Evolutionary conservation across 805 yeast genomes (phyloP), one percentile per base, ranked within the genome.

Genomic region (Saccharomycopsis lassenensis): DNA sequence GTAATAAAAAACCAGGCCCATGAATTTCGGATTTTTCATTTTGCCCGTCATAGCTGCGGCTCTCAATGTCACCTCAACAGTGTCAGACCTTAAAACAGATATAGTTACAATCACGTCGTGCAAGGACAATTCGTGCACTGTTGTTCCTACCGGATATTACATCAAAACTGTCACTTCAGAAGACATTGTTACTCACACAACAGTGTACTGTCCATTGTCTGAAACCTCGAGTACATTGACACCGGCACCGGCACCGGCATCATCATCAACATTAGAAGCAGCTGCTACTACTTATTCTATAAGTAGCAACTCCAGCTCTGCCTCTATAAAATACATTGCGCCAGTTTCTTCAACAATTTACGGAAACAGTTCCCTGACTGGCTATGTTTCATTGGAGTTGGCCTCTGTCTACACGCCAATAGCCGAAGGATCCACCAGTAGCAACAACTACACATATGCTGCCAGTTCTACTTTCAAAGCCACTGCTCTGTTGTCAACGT

Each of bases 131-230:
- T 40, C 45, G 14, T 44, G 47, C 33, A 31, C 34, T 22, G 33
- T 41, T 16, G 30, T 38, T 26, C 3, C 43, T 10, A 41, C 45
- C 24, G 45, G 43, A 4, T 41, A 29, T 29, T 41, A 41, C 31
- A 14, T 41, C 12, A 33, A 41, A 22, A 38, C 43, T 18, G 24
- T 41, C 22, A 41, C 45, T 24, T 14, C 19, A 5, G 33, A 21
- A 12, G 37, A 33, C 19, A 36, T 42, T 11, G 38, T 39, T 22
- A 42, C 43, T 10, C 40, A 39, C 28, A 35, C 43, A 24, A 42
- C 46, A 6, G 30, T 36, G 15, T 42, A 26, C 41, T 42, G 46
- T 26, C 46, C 46, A 24, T 35, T 42, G 21, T 36, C 46, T 12
- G 45, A 31, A 2, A 22, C 30, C 12, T 6, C 23, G 12, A 22